Evolutionary conservation across 352 stramenopile genomes (phyloP), one percentile per base, ranked within the genome.

Genomic region (Phytophthora aleatoria): DNA sequence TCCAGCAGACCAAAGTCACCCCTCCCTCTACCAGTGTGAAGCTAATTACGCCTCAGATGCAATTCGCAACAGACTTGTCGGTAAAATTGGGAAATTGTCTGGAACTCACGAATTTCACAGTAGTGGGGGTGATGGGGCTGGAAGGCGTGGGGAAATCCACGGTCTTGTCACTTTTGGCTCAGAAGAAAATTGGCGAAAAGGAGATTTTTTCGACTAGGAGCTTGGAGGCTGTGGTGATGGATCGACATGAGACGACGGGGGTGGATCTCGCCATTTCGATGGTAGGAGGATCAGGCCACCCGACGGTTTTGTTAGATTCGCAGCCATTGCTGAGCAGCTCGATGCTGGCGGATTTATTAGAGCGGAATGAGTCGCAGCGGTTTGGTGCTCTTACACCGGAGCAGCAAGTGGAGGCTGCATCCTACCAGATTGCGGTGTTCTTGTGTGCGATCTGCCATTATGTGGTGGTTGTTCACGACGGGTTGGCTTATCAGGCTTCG

Each of bases 391-490:
- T 91, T 0, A 73, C 81, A 2, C 71, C 76, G 5, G 85, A 94
- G 39, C 85, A 92, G 44, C 82, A 92, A 38, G 56, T 85, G 31
- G 83, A 94, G 47, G 61, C 76, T 7, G 65, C 73, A 45, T 90
- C 86, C 12, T 69, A 81, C 42, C 83, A 92, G 61, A 68, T 90
- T 16, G 81, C 84, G 7, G 72, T 85, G 8, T 85, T 92, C 50
- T 52, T 94, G 43, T 73, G 82, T 27, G 84, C 86, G 0, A 78
- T 92, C 15, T 94, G 86, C 57, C 86, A 94, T 67, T 90, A 92
- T 41, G 77, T 94, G 12, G 52, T 94, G 35, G 61, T 92, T 20
- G 81, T 85, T 10, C 81, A 90, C 53, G 78, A 87, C 26, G 61
- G 55, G 0, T 52, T 86, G 39, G 76, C 77, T 4, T 73, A 64